Evolutionary conservation across 1,284 basidiomycete species (phyloP).

Genomic region (Phlebopus sp.): DNA sequence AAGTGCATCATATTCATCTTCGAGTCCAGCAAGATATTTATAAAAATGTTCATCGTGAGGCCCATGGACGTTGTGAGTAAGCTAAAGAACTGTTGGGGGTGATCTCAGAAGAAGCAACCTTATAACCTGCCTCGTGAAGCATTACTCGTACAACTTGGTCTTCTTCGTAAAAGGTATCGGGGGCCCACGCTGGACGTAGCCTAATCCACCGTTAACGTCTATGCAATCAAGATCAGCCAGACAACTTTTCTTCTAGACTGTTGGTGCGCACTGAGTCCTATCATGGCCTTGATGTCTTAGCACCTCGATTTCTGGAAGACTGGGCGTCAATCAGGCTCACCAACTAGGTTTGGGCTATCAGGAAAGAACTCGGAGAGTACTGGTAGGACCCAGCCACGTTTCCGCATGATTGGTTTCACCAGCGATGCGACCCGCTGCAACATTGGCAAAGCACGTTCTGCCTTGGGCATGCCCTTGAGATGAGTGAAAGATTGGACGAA

Average conservation of each 20-base stretch:
- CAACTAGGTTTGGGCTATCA: slow-evolving; percentile 67
- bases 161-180: slow-evolving; percentile 72
- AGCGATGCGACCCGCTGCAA: slow-evolving; percentile 75
- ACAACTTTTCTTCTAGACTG: neutral
- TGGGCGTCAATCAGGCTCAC: slow-evolving; percentile 33
- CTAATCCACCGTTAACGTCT: slow-evolving; percentile 82
- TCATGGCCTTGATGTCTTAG: slow-evolving; percentile 6
- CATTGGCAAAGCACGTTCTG: slow-evolving; percentile 58
- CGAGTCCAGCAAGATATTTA: slow-evolving; percentile 70
- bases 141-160: slow-evolving; percentile 75
- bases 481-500: slow-evolving; percentile 66
- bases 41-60: slow-evolving; percentile 85
- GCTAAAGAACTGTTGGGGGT: slow-evolving; percentile 38
- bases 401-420: slow-evolving; percentile 89
- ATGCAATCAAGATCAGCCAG: slow-evolving; percentile 7
- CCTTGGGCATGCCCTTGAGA: slow-evolving; percentile 59
- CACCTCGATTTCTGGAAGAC: neutral
- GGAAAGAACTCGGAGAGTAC: slow-evolving; percentile 85
- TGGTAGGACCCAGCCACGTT: slow-evolving; percentile 78
- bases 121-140: slow-evolving; percentile 73
- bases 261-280: slow-evolving; percentile 33
- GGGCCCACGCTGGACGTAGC: slow-evolving; percentile 66
- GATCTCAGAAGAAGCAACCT: neutral
- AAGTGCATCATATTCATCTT: slow-evolving; percentile 79
- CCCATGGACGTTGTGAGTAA: slow-evolving; percentile 85